Base-by-base conservation (phyloP, 352 stramenopile genomes). In the Globisporangium nagaii region DNA sequence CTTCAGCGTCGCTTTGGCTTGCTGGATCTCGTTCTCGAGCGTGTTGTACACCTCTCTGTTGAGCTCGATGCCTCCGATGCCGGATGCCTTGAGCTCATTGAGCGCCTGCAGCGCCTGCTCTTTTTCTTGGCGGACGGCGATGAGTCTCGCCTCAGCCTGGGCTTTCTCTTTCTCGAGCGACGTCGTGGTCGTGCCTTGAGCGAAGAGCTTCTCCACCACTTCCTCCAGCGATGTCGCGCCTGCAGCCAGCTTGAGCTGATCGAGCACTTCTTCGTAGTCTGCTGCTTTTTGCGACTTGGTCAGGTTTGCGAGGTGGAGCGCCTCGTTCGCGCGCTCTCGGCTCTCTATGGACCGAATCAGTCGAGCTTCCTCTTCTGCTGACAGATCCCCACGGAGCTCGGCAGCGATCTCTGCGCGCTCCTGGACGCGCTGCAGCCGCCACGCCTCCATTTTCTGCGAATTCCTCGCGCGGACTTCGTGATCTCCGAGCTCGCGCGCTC, bases 1-100 rank as follows among this genome's bases (percentile, higher is more conserved):
- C 53, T 91, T 93, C 35, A 90, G 61, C 3, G 73, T 68, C 19
- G 70, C 72, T 49, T 89, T 86, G 8, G 77, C 75, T 32, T 88
- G 74, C 53, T 84, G 75, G 56, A 93, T 89, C 49, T 90, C 79
- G 45, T 60, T 80, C 43, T 90, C 80, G 10, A 90, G 63, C 12
- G 77, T 81, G 49, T 88, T 90, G 65, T 88, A 90, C 31, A 90
- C 78, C 60, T 92, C 81, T 10, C 81, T 78, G 12, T 88, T 90
- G 48, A 92, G 71, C 46, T 90, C 79, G 17, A 88, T 88, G 28
- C 72, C 76, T 44, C 79, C 79, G 32, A 86, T 86, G 11, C 80
- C 79, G 1, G 79, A 90, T 1, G 80, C 80, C 53, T 93, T 93
- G 49, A 93, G 74, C 35, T 91, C 82, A 25, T 90, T 90, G 8